Evolutionary conservation across 768 basidiomycete species (phyloP).

Genomic region (Kwoniella dendrophila): DNA sequence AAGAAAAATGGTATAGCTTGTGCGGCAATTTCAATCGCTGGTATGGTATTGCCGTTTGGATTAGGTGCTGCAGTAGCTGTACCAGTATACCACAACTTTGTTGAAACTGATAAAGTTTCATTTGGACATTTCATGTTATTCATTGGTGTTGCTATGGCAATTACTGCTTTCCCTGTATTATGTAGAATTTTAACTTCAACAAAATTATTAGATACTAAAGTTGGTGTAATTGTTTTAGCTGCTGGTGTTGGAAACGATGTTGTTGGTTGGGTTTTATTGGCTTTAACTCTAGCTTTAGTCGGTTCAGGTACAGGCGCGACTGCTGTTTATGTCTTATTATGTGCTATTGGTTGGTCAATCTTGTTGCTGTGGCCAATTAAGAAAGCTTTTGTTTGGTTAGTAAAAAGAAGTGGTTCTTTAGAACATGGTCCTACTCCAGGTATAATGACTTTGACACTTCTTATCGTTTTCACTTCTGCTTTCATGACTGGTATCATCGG

Average conservation of each 20-base stretch:
- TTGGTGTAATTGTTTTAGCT: constrained; percentile 79
- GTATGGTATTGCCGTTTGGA: constrained; percentile 76
- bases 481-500: constrained; percentile 86
- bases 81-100: constrained; percentile 72
- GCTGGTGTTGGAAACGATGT: constrained; percentile 83
- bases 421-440: constrained; percentile 71
- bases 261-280: constrained; percentile 80
- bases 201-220: constrained; percentile 77
- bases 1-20: constrained; percentile 67
- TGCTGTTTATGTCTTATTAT: constrained; percentile 78
- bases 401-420: constrained; percentile 68
- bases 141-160: constrained; percentile 75
- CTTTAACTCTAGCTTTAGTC: constrained; percentile 78
- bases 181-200: constrained; percentile 73
- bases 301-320: constrained; percentile 73
- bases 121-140: constrained; percentile 85
- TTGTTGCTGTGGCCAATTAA: constrained; percentile 69
- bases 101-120: constrained; percentile 61
- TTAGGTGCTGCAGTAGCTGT: constrained; percentile 74
- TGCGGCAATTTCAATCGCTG: constrained; percentile 65
- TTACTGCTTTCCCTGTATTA: constrained; percentile 65
- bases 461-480: constrained; percentile 71
- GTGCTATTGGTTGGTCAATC: constrained; percentile 66
- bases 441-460: constrained; percentile 78
- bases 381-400: constrained; percentile 70